Evolutionary conservation across 257 asterid genomes (phyloP).

Genomic region (Solanum pimpinellifolium): DNA sequence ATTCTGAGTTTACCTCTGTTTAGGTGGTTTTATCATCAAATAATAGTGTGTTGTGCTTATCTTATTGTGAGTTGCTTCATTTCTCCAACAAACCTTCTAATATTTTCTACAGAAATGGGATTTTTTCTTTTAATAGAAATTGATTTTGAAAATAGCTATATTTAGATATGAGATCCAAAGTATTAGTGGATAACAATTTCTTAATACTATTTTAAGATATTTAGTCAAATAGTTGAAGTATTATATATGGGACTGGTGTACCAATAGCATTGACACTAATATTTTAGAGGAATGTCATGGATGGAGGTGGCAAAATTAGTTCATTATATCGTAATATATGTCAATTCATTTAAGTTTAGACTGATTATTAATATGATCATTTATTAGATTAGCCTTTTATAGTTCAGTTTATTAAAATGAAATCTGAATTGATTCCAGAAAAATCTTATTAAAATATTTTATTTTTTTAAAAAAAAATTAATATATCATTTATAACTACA

Average conservation of each 20-base stretch:
- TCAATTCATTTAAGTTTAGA: background rate
- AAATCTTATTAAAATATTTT: background rate
- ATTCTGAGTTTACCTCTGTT: rapidly evolving
- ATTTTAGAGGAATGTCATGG: background rate
- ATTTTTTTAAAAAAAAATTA: background rate
- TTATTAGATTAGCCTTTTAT: background rate
- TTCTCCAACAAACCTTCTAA: background rate
- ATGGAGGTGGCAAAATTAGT: background rate
- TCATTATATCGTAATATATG: background rate
- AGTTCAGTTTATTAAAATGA: background rate
- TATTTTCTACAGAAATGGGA: background rate
- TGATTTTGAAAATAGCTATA: background rate
- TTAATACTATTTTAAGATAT: background rate
- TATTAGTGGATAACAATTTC: background rate
- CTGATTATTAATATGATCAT: background rate
- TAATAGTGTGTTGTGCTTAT: background rate
- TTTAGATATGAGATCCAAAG: background rate
- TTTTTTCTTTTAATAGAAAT: background rate
- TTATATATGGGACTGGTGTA: background rate
- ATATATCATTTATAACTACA: background rate
- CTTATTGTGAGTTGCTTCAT: background rate
- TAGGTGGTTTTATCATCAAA: background rate
- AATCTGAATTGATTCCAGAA: rapidly evolving
- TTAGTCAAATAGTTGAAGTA: background rate
- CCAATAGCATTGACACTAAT: background rate